phyloP scores from a whole-genome alignment of 2,329 filamentous ascomycete species.

The Plenodomus lindquistii region DNA sequence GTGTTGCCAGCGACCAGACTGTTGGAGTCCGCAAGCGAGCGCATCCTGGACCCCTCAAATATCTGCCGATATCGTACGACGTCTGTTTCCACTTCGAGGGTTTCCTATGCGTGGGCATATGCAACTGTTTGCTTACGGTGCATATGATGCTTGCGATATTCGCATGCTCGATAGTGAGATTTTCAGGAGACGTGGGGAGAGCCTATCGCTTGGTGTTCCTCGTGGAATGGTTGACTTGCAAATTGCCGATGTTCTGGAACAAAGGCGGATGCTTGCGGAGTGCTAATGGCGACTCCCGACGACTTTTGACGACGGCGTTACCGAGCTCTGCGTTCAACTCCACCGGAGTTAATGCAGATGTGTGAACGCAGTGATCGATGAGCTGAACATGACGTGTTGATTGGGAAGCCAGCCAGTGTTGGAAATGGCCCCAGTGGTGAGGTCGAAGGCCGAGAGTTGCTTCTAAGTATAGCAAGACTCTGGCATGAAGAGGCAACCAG shows the following conservation, averaged over 20 bases:
- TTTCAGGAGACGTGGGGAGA: not conserved
- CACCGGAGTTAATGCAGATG: no score
- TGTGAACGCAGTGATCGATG: no score
- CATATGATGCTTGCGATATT: no score
- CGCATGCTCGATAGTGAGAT: not conserved
- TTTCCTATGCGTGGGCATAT: no score
- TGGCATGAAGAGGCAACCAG: not conserved
- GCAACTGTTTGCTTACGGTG: no score
- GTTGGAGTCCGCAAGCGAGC: slow-evolving; percentile 19
- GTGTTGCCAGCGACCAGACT: slow-evolving; percentile 11
- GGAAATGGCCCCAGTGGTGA: no score
- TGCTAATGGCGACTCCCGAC: not conserved
- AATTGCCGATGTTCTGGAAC: not conserved
- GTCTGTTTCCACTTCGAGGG: no score
- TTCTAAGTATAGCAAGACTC: not conserved
- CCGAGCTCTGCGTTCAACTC: no score
- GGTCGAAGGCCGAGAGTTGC: not conserved
- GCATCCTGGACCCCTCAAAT: slow-evolving; percentile 1
- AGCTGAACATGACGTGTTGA: no score
- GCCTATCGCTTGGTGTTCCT: not conserved
- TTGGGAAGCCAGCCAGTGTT: no score
- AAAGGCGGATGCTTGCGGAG: not conserved
- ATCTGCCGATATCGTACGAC: no score
- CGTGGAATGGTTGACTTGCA: not conserved
- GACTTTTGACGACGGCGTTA: no score